Base-by-base conservation (phyloP, 2,329 filamentous ascomycete genomes). In the Aspergillus proliferans region DNA sequence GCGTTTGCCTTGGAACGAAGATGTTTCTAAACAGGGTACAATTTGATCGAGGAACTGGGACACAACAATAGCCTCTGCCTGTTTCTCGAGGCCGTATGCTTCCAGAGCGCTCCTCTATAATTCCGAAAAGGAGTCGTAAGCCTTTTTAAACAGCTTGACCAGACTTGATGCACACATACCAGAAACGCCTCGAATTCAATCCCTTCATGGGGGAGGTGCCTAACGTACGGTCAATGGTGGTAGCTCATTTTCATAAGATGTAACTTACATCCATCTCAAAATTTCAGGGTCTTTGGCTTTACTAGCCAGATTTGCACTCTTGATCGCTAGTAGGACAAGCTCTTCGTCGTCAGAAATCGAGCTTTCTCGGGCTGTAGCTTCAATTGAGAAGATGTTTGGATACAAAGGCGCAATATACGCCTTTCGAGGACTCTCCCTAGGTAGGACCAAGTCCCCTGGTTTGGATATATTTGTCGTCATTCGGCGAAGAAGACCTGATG, bases 301-400 rank as follows among this genome's bases (percentile, higher is more conserved):
- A 34, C 45, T 62, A 58, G 21, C 58, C 58, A 10, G 57, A 54
- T 39, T 26, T 52, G 55, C 24, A 72, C 75, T 60, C 19, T 15
- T 39, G n/a, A 39, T 15, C n/a, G 15, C 36, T 15, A 39, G 19
- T 10, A 39, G 36, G 19, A 39, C 6, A 18, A 9, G 14, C 15
- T 15, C 36, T 7, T 39, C n/a, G 24, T 26, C 9, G 19, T 19
- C 36, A n/a, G 36, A 39, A 39, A 2, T n/a, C 9, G 36, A 39
- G 1, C 19, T 9, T n/a, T 39, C 14, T 5, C n/a, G 36, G 3
- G 36, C 36, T 19, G 36, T 39, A 19, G 36, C 36, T 19, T 39
- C 36, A 19, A 39, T 39, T 39, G n/a, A 39, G 36, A 39, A 39
- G n/a, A n/a, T 15, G 5, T 8, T 19, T 15, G 36, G 36, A 39